Base-by-base conservation (phyloP, 345 rosid species). In the Carallia pectinifolia region DNA sequence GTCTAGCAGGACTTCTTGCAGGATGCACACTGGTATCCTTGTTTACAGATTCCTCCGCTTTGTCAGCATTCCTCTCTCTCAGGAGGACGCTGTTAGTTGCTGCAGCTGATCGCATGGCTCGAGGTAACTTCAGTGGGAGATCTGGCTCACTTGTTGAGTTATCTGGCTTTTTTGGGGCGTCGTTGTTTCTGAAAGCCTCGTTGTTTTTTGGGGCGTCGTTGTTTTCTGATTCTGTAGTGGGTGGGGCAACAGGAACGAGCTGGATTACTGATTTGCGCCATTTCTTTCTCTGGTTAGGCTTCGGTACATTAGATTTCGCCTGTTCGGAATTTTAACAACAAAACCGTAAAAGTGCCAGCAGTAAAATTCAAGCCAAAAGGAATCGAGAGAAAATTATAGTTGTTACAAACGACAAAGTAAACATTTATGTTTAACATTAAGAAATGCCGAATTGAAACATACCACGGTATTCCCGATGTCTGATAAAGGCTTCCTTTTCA, bases 381-480 rank as follows among this genome's bases (percentile, higher is more conserved):
- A 13, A 12, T 44, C 50, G 13, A 44, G 16, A 44, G 17, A 44
- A 44, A 44, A 12, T 10, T 10, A 12, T 12, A 44, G 16, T 44
- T 13, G 17, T 12, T 44, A 15, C 16, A 13, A 12, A 44, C 13
- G 50, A 44, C 48, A 40, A 13, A 12, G 50, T 1, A 44, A 44
- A 44, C 50, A 10, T 44, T 44, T 12, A 39, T 37, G 6, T 6
- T 2, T 16, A 18, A 17, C 17, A 4, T 53, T 0, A 58, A 27
- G 34, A 17, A 34, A 17, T 9, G 44, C 40, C 6, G 27, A 39
- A 63, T 64, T 1, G 66, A 23, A 58, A 66, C 80, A 5, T 82
- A 88, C 93, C 85, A 75, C 31, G 36, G 90, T 83, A 79, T 95
- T 95, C 60, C 96, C 99, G 19, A 95, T 90, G 76, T 95, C 98